Evolutionary conservation across 2,329 filamentous ascomycete genomes (phyloP).

Genomic region (Alternaria panax): DNA sequence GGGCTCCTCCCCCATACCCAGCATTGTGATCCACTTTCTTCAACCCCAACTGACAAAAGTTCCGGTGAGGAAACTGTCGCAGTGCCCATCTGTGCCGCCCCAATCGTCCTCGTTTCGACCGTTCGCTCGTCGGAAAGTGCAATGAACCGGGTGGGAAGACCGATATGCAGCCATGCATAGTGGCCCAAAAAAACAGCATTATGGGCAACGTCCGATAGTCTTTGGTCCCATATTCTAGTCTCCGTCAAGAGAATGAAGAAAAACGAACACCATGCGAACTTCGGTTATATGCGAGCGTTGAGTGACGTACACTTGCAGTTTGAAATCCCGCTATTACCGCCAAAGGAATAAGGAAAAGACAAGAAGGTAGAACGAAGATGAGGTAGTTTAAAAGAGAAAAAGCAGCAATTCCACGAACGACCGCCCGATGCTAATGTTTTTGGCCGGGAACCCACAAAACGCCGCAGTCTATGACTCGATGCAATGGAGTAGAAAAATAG

Average conservation of each 20-base stretch:
- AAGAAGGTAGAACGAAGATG: neutral
- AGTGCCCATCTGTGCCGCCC: neutral
- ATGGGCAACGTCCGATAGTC: neutral
- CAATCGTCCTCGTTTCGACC: neutral
- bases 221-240: neutral
- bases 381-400: neutral
- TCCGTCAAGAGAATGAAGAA: neutral
- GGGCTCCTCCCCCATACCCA: neutral
- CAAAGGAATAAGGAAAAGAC: conserved; percentile 8
- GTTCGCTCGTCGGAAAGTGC: neutral
- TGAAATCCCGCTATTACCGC: conserved; percentile 4
- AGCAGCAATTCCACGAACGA: conserved; percentile 21
- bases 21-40: neutral
- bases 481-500: conserved; percentile 24
- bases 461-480: conserved; percentile 36
- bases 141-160: neutral
- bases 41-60: neutral
- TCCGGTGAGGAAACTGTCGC: neutral
- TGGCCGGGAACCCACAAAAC: conserved; percentile 27
- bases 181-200: neutral
- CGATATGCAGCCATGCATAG: neutral
- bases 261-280: neutral
- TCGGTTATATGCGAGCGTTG: neutral
- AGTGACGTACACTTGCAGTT: neutral
- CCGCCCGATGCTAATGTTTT: conserved; percentile 38